These are phyloP conservation scores for Miscanthus lutarioriparius DNA, from an alignment of 176 grass and related monocot species.

Conservation along the genomic window DNA sequence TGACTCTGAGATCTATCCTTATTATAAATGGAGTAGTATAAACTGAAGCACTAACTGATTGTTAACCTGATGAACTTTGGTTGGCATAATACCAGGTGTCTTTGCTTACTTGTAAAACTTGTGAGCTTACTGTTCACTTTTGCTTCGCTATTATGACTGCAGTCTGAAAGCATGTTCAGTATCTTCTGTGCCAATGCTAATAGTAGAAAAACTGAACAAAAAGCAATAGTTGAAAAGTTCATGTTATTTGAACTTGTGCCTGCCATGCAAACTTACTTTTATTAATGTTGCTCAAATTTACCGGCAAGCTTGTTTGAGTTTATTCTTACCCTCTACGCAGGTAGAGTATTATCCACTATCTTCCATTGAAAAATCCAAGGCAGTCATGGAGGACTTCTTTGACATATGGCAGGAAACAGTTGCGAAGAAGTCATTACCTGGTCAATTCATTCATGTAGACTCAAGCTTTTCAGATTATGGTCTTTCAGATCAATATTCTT, in stretches of 20 bases:
- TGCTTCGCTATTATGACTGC: not conserved
- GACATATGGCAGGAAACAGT: constrained; percentile 86
- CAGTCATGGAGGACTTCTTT: constrained; percentile 84
- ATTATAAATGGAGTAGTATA: not conserved
- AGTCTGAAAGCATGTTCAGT: not conserved
- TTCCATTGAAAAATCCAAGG: constrained; percentile 82
- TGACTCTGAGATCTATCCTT: not conserved
- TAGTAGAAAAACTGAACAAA: not conserved
- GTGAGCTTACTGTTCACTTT: not conserved
- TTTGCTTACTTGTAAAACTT: not conserved
- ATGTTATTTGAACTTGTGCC: not conserved
- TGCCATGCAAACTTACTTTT: constrained; percentile 12
- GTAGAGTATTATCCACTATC: constrained; percentile 85
- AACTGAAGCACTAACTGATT: not conserved
- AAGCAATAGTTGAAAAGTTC: not conserved
- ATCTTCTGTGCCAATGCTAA: not conserved
- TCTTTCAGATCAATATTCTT: constrained; percentile 72
- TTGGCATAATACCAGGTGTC: not conserved
- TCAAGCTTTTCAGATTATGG: constrained; percentile 72
- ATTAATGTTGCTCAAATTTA: not conserved
- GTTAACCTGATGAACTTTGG: constrained; percentile 15
- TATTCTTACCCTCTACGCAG: constrained; percentile 43
- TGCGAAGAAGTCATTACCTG: constrained; percentile 63
- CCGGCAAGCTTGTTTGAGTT: constrained; percentile 16
- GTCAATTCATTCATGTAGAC: constrained; percentile 76